A percentile compares a stretch with the other conserved stretches of the same genome.
phyloP scores from a whole-genome alignment of 768 basidiomycete species.

The Calvatia gigantea region DNA sequence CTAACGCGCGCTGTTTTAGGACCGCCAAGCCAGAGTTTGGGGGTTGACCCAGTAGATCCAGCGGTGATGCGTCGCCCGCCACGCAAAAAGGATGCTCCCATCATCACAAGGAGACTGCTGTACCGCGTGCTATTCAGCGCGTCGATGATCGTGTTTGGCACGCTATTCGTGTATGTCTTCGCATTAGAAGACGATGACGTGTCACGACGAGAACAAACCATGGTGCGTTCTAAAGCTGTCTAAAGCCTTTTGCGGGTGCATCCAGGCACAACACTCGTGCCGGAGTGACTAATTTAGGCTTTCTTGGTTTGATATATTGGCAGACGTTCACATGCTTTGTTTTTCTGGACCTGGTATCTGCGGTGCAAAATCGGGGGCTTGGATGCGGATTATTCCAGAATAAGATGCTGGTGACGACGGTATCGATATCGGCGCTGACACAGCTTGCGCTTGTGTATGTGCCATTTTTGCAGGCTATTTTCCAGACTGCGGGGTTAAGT shows the following conservation, averaged over 20 bases:
- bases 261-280: not conserved
- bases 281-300: not conserved
- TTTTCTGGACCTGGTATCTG: constrained; percentile 94
- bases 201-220: constrained; percentile 89
- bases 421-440: constrained; percentile 79
- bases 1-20: constrained; percentile 39
- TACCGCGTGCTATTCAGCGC: constrained; percentile 90
- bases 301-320: not conserved
- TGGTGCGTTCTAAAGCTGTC: too few relatives aligned
- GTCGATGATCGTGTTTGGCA: constrained; percentile 85
- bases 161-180: constrained; percentile 81
- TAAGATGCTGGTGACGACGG: constrained; percentile 85
- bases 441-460: constrained; percentile 88
- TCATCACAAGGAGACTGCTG: constrained; percentile 73
- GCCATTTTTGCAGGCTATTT: constrained; percentile 85
- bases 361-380: constrained; percentile 90
- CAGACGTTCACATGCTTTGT: constrained; percentile 98
- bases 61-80: constrained; percentile 92
- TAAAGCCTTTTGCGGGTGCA: not conserved
- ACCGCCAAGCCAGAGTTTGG: constrained; percentile 92
- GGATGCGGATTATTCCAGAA: constrained; percentile 82
- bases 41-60: constrained; percentile 94
- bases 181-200: constrained; percentile 82
- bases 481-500: constrained; percentile 86
- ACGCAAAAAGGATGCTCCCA: constrained; percentile 86